phyloP scores from a whole-genome alignment of 768 basidiomycete species.

The Xerocomus brunneocitrinus region DNA sequence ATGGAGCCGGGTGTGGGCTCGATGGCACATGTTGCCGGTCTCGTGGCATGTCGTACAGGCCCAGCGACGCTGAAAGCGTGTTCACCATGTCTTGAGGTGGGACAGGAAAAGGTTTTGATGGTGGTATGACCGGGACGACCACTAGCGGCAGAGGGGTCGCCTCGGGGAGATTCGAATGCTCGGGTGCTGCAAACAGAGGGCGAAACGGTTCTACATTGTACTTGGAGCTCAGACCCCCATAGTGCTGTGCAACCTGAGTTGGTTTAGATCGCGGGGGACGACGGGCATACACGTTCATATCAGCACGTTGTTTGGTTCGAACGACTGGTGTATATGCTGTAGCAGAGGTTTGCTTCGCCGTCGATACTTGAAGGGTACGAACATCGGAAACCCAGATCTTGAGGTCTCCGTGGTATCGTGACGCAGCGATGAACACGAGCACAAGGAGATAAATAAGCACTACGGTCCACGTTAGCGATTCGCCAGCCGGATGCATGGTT shows the following conservation, averaged over 20 bases:
- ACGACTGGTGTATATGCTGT: constrained; percentile 35
- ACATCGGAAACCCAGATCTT: constrained; percentile 50
- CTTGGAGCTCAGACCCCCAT: constrained; percentile 37
- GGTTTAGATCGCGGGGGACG: constrained; percentile 38
- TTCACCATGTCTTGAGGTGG: constrained; percentile 4
- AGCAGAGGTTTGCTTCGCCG: constrained; percentile 29
- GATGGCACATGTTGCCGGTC: constrained; percentile 20
- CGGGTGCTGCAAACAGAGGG: constrained; percentile 22
- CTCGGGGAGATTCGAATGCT: constrained; percentile 23
- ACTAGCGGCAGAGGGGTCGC: constrained; percentile 23
- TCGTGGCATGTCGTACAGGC: constrained; percentile 5
- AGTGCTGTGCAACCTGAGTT: constrained; percentile 28
- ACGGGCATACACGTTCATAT: constrained; percentile 41
- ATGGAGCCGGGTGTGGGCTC: constrained; percentile 31
- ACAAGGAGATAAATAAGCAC: constrained; percentile 57
- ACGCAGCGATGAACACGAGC: constrained; percentile 42
- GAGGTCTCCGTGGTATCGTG: constrained; percentile 41
- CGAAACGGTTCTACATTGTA: constrained; percentile 47
- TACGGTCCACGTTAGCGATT: constrained; percentile 23
- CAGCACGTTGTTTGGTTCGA: constrained; percentile 32
- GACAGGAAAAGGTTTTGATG: constrained; percentile 13
- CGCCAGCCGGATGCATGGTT: background rate
- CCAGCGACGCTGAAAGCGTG: constrained; percentile 7
- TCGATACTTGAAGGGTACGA: constrained; percentile 38
- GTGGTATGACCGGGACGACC: constrained; percentile 10